Conservation (phyloP, 2,329 filamentous ascomycete genomes). For the Monosporascus sp. region DNA sequence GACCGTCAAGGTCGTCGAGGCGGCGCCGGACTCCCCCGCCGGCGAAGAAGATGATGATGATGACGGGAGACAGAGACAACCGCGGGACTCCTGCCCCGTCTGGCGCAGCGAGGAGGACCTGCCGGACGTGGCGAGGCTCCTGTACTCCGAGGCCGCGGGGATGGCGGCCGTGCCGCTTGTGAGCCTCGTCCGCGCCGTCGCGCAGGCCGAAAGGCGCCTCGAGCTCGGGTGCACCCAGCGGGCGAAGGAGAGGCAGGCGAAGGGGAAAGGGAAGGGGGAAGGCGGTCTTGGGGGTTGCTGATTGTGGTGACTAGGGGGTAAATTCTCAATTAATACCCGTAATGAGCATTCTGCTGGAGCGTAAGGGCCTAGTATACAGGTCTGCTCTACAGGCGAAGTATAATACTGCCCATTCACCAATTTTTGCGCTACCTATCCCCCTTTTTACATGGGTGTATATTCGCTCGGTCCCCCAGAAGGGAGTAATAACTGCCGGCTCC, state of each 20-base stretch:
- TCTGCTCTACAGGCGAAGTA: too few relatives aligned
- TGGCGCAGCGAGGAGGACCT: conserved; percentile 38
- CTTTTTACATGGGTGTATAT: neutral
- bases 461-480: too few relatives aligned
- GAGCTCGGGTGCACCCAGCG: conserved; percentile 28
- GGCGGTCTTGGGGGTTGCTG: conserved; percentile 3
- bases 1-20: conserved; percentile 11
- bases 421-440: neutral
- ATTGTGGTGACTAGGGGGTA: conserved; percentile 3
- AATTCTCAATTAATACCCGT: neutral
- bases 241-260: conserved; percentile 17
- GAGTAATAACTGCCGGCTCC: too few relatives aligned
- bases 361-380: too few relatives aligned
- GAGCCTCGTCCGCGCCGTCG: conserved; percentile 31
- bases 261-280: conserved; percentile 15
- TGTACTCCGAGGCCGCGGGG: conserved; percentile 39
- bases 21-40: conserved; percentile 1
- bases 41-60: conserved; percentile 9
- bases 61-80: conserved; percentile 19
- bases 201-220: conserved; percentile 32
- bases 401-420: too few relatives aligned
- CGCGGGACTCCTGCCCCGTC: conserved; percentile 24
- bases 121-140: conserved; percentile 32
- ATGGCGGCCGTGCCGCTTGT: conserved; percentile 30
- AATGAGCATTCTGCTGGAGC: too few relatives aligned